These are phyloP conservation scores for Physcomitrellopsis africana DNA, from an alignment of 225 moss, liverwort and hornwort genomes.

Conservation along the genomic window DNA sequence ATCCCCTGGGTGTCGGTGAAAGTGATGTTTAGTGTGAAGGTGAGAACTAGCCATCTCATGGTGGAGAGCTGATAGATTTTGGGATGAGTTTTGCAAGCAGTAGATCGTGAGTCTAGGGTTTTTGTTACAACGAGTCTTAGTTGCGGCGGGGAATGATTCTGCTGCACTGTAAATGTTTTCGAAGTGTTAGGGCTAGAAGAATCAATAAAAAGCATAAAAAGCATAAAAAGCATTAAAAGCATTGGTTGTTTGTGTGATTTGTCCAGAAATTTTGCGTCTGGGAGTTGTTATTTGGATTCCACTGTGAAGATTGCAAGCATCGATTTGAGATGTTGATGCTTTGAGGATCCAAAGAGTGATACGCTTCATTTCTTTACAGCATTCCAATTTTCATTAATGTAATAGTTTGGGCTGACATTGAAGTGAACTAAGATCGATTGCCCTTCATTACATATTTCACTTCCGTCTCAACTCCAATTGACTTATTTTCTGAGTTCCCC, in stretches of 20 bases:
- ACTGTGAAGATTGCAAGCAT: neutral
- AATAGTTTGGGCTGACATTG: slow-evolving; percentile 29
- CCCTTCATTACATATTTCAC: too few species aligned
- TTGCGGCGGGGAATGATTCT: slow-evolving; percentile 3
- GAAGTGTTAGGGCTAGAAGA: neutral
- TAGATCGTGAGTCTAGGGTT: slow-evolving; percentile 5
- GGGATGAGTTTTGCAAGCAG: neutral
- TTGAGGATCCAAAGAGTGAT: neutral
- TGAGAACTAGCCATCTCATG: slow-evolving; percentile 11
- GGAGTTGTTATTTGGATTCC: neutral
- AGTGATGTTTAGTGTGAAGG: slow-evolving; percentile 20
- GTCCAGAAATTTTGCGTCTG: slow-evolving; percentile 11
- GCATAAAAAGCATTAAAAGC: too few species aligned
- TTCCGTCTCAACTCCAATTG: too few species aligned
- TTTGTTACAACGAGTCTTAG: neutral
- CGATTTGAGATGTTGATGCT: neutral
- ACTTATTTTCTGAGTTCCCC: too few species aligned
- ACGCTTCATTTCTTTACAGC: neutral
- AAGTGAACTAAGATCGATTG: neutral
- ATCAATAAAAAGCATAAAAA: too few species aligned
- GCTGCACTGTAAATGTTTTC: too few species aligned
- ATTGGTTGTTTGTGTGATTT: neutral
- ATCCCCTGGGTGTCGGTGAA: neutral
- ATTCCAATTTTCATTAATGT: slow-evolving; percentile 46
- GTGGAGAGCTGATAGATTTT: slow-evolving; percentile 1